Percentiles rank a stretch among this genome's conserved stretches.
Evolutionary conservation across 306 rosid species (phyloP).

Genomic region (Geum urbanum): DNA sequence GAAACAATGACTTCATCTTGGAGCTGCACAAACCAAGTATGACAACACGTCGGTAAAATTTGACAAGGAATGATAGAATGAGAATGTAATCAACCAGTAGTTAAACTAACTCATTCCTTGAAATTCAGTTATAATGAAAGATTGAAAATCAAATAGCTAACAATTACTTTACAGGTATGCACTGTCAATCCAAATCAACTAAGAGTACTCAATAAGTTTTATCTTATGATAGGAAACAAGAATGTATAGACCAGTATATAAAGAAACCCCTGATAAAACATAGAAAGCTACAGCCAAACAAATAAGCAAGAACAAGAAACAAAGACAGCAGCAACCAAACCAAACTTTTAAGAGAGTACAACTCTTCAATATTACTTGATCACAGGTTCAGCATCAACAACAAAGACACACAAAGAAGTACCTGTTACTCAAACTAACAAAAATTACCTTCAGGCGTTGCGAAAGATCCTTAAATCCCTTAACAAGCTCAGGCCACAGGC

Average conservation of each 20-base stretch:
- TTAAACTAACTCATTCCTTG: neutral
- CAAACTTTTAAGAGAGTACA: neutral
- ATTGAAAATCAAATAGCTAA: neutral
- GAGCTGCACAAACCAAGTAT: constrained; percentile 45
- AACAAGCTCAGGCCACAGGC: constrained; percentile 93
- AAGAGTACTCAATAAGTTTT: neutral
- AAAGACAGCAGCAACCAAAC: neutral
- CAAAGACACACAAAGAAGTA: neutral
- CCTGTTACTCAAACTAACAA: constrained; percentile 7
- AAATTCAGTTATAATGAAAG: neutral
- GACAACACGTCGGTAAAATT: neutral
- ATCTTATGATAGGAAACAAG: neutral
- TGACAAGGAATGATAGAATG: neutral
- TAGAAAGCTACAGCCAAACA: neutral
- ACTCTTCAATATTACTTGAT: neutral
- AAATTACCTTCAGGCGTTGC: constrained; percentile 72
- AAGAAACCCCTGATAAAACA: neutral
- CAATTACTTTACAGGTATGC: neutral
- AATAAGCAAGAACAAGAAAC: neutral
- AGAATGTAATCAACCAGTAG: neutral
- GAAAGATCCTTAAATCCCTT: constrained; percentile 95
- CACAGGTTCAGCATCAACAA: neutral
- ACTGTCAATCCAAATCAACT: neutral
- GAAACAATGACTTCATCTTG: constrained; percentile 96
- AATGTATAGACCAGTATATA: neutral